Conservation (phyloP, 345 rosid species). For the Cardamine resedifolia region DNA sequence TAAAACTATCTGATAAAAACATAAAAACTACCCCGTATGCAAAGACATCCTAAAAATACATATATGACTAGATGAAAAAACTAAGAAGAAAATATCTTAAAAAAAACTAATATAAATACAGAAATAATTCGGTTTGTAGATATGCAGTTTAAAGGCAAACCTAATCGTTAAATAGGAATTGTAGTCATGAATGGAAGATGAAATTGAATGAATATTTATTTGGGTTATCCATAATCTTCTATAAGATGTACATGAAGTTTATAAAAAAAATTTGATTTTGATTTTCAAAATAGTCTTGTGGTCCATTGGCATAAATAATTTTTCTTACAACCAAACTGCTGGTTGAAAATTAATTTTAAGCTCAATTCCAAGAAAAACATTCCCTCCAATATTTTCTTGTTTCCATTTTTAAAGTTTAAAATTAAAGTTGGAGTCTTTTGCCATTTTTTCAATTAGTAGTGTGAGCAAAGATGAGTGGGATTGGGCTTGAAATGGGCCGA, state of each 20-base stretch:
- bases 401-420: neutral
- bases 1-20: no score
- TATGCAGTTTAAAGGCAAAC: neutral
- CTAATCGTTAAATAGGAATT: neutral
- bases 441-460: neutral
- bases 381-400: neutral
- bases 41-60: no score
- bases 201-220: neutral
- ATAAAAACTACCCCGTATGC: no score
- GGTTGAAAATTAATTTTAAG: neutral
- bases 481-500: conserved; percentile 23
- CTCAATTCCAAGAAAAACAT: neutral
- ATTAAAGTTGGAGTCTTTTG: neutral
- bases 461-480: neutral
- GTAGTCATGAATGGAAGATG: neutral
- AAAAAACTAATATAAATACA: neutral
- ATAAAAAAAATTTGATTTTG: no score
- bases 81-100: neutral
- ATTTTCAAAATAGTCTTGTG: neutral
- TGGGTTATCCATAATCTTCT: neutral
- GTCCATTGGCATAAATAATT: neutral
- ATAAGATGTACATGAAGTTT: neutral
- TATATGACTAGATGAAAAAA: no score
- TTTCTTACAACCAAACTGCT: neutral
- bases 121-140: neutral